Evolutionary conservation across 345 rosid genomes (phyloP).

Genomic region (Odontarrhena argentea): DNA sequence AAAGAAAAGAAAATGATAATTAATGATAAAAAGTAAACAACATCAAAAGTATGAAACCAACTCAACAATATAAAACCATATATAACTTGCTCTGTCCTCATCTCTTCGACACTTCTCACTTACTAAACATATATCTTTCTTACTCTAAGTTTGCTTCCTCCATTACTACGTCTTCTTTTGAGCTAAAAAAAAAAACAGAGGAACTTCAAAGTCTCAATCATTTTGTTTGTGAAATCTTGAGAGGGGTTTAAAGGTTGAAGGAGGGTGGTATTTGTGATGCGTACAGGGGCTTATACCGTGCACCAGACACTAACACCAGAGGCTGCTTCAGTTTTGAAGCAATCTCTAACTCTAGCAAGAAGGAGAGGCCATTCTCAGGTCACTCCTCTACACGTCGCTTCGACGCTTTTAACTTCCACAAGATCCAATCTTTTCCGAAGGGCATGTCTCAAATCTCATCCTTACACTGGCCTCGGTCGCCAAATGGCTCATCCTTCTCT

Average conservation of each 20-base stretch:
- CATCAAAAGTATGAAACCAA: slow-evolving; percentile 43
- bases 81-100: slow-evolving; percentile 25
- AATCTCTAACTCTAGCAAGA: slow-evolving; percentile 84
- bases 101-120: slow-evolving; percentile 38
- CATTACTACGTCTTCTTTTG: slow-evolving; percentile 17
- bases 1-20: background rate
- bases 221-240: slow-evolving; percentile 11
- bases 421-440: slow-evolving; percentile 56
- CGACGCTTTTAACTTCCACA: slow-evolving; percentile 58
- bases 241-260: slow-evolving; percentile 43
- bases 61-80: slow-evolving; percentile 42
- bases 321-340: slow-evolving; percentile 97
- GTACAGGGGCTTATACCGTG: slow-evolving; percentile 86
- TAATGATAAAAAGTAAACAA: slow-evolving; percentile 8
- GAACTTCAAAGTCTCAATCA: slow-evolving; percentile 20
- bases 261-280: slow-evolving; percentile 69
- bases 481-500: slow-evolving; percentile 58
- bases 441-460: slow-evolving; percentile 73
- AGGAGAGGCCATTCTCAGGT: slow-evolving; percentile 94
- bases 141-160: slow-evolving; percentile 22
- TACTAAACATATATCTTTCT: slow-evolving; percentile 28
- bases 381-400: slow-evolving; percentile 88
- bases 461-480: slow-evolving; percentile 39
- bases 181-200: background rate
- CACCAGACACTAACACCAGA: slow-evolving; percentile 97